Conservation (phyloP, 371 early-diverging fungal genomes). For the Mucor plumbeus region DNA sequence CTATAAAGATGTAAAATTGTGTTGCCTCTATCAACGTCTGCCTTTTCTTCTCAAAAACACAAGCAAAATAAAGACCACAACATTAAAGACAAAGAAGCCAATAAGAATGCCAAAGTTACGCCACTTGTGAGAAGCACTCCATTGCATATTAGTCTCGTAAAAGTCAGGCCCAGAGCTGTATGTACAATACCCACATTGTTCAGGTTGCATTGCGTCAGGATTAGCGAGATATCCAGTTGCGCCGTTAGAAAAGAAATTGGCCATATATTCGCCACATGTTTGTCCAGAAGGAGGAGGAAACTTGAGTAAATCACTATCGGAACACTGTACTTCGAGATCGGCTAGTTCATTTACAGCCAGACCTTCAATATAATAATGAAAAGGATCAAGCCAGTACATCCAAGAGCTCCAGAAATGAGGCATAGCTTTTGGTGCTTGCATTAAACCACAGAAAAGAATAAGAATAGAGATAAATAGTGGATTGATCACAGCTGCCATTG, state of each 20-base stretch:
- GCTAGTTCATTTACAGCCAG: constrained; percentile 67
- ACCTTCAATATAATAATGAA: constrained; percentile 72
- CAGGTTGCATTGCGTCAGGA: constrained; percentile 43
- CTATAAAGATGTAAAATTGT: too few species aligned
- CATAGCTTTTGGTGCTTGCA: constrained; percentile 60
- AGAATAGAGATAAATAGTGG: constrained; percentile 65
- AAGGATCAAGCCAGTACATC: constrained; percentile 76
- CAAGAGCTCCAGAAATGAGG: constrained; percentile 71
- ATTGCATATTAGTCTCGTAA: constrained; percentile 27
- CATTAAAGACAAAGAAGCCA: constrained; percentile 58
- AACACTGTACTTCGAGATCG: constrained; percentile 60
- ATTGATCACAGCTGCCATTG: constrained; percentile 64
- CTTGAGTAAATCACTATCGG: constrained; percentile 45
- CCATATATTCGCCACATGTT: constrained; percentile 63
- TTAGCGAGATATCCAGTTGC: constrained; percentile 63
- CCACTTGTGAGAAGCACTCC: constrained; percentile 61
- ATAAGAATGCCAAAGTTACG: constrained; percentile 69
- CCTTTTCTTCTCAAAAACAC: too few species aligned
- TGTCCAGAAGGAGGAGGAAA: constrained; percentile 61
- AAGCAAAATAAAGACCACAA: constrained; percentile 47
- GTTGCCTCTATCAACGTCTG: too few species aligned
- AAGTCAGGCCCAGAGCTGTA: constrained; percentile 60
- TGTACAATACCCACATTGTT: constrained; percentile 67
- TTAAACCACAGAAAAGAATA: constrained; percentile 67
- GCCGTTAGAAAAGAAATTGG: constrained; percentile 43